Evolutionary conservation across 345 rosid genomes (phyloP).

Genomic region (Lumnitzera littorea): DNA sequence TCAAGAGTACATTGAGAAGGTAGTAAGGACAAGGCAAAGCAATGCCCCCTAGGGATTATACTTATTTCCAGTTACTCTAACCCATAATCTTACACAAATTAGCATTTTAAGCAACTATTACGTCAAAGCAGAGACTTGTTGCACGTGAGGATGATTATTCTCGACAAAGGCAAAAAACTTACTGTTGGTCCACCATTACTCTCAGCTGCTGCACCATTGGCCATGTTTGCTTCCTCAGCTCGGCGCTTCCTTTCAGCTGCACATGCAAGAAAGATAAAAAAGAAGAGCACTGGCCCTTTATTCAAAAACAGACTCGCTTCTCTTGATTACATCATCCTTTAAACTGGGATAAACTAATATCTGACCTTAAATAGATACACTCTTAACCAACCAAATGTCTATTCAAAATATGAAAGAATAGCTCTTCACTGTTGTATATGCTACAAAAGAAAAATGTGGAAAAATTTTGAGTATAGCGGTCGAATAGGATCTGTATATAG

Average conservation of each 20-base stretch:
- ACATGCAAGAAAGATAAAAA: conserved; percentile 5
- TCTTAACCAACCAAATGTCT: too few species aligned
- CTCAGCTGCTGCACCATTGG: conserved; percentile 50
- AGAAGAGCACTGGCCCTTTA: not conserved
- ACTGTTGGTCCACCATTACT: conserved; percentile 51
- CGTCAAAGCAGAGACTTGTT: too few species aligned
- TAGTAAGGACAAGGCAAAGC: not conserved
- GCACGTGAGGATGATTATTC: too few species aligned
- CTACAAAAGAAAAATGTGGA: too few species aligned
- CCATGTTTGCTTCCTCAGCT: conserved; percentile 53
- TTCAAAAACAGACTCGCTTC: not conserved
- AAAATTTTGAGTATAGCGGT: too few species aligned
- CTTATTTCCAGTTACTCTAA: not conserved
- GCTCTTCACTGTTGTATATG: too few species aligned
- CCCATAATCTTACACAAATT: not conserved
- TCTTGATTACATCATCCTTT: not conserved
- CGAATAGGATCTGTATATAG: too few species aligned
- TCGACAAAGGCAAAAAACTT: conserved; percentile 17
- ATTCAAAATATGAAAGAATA: too few species aligned
- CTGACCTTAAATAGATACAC: too few species aligned
- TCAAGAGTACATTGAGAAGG: too few species aligned
- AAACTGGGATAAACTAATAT: not conserved
- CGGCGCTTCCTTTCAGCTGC: conserved; percentile 80
- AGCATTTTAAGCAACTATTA: too few species aligned
- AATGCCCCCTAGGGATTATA: not conserved